Evolutionary conservation across 2,329 filamentous ascomycete species (phyloP), one percentile per base, ranked within the genome.

Genomic region (Colletotrichum somersetense): DNA sequence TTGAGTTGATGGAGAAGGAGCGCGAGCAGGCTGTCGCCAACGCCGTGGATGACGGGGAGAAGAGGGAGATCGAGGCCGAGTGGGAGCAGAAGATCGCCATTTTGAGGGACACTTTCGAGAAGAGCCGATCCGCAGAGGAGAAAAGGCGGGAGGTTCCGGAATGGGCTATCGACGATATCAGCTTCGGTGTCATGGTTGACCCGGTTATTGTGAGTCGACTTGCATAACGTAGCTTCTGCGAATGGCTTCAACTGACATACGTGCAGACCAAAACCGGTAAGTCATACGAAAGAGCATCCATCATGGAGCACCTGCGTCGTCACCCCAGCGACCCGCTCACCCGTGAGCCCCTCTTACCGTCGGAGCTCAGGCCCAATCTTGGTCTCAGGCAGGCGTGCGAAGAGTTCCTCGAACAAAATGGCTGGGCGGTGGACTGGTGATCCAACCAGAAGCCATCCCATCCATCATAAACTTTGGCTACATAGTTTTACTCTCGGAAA

Each of bases 361-460:
- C 86, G 1, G 94, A 98, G 56, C 81, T 98, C 66, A 87, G 95
- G 53, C 92, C 94, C 0, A 98, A 98, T 79, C 86, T 97, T 56
- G 92, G 89, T 0, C 85, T 98, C 70, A 94, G 91, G 80, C 89
- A 93, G 65, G 96, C 94, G 0, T 97, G 94, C 78, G 91, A 93
- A 57, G 93, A 96, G 75, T 98, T 97, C 77, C 84, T 98, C 71
- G 88, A 93, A 38, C 85, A 93, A 76, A 98, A 97, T 77, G 95
- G 94, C 12, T 97, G 96, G 93, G 94, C 95, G 0, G 95, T 93
- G 50, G 95, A 98, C 80, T 98, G 93, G 92, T 97, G 84, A 75
- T 71, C 16, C 6, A 2, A 2, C 14, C 33, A 18, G 16, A 40
- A 35, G 53, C 33, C 33, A 16, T 53, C n/a, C 5, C 7, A 11